Conservation (phyloP, 2,329 filamentous ascomycete species). For the Ustilaginoidea virens region DNA sequence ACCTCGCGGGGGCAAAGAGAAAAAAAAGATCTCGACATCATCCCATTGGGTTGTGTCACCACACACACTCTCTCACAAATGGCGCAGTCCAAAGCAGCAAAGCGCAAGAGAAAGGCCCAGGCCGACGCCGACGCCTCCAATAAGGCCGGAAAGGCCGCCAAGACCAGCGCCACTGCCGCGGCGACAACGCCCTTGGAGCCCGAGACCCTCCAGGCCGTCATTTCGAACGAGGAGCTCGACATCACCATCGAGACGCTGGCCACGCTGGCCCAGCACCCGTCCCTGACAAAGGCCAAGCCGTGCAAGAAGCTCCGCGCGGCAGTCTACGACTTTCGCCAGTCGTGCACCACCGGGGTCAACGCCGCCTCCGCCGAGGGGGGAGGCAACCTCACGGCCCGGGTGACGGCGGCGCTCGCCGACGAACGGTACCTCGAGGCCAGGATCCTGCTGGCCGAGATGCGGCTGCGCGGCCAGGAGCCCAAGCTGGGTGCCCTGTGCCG, state of each 20-base stretch:
- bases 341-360: constrained; percentile 51
- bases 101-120: constrained; percentile 28
- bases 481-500: constrained; percentile 55
- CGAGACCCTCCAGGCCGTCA: constrained; percentile 35
- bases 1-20: too few species aligned
- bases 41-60: too few species aligned
- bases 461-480: constrained; percentile 46
- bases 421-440: constrained; percentile 49
- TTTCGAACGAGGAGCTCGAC: constrained; percentile 51
- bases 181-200: constrained; percentile 23
- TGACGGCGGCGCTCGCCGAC: constrained; percentile 50
- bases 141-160: constrained; percentile 22
- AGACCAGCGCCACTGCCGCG: constrained; percentile 17
- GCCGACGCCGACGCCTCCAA: too few species aligned
- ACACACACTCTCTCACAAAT: too few species aligned
- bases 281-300: constrained; percentile 49
- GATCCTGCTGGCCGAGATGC: constrained; percentile 54
- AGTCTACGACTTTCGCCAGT: constrained; percentile 53
- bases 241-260: constrained; percentile 49
- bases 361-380: constrained; percentile 40
- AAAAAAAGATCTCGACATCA: too few species aligned
- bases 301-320: constrained; percentile 52
- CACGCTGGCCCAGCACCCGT: constrained; percentile 41
- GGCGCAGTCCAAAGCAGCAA: constrained; percentile 22
- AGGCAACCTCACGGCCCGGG: constrained; percentile 49